These are phyloP conservation scores for Fagopyrum tataricum DNA, from an alignment of 148 eudicot genomes.

Conservation along the genomic window DNA sequence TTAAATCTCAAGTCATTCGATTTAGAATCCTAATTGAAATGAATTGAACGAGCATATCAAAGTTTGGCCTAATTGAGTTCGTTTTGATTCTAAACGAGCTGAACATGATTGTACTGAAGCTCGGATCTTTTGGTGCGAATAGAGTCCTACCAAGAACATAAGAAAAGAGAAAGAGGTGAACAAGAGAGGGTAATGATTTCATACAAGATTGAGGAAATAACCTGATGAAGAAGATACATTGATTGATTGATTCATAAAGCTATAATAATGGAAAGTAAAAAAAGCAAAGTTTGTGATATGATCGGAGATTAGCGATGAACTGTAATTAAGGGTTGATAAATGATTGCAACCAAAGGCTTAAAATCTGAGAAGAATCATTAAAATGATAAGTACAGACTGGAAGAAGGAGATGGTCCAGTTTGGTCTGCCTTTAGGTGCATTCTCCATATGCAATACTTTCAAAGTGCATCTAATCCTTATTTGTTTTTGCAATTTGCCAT, in stretches of 20 bases:
- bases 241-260: background rate
- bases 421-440: constrained; percentile 12
- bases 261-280: background rate
- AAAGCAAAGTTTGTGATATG: background rate
- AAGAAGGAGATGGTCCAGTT: constrained; percentile 5
- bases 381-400: constrained; percentile 13
- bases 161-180: background rate
- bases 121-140: too few species aligned
- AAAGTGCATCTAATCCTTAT: background rate
- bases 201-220: background rate
- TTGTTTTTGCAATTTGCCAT: background rate
- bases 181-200: background rate
- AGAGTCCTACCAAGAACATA: background rate
- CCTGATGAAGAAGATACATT: background rate
- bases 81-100: too few species aligned
- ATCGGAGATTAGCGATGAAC: background rate
- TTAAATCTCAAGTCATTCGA: too few species aligned
- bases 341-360: constrained; percentile 5
- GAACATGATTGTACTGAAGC: too few species aligned
- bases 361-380: constrained; percentile 5
- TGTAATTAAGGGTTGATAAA: background rate
- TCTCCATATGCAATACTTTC: constrained; percentile 9
- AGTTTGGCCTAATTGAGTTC: too few species aligned
- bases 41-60: too few species aligned
- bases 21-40: too few species aligned